Evolutionary conservation across 1,284 basidiomycete genomes (phyloP).

Genomic region (Phaffia rhodozyma): DNA sequence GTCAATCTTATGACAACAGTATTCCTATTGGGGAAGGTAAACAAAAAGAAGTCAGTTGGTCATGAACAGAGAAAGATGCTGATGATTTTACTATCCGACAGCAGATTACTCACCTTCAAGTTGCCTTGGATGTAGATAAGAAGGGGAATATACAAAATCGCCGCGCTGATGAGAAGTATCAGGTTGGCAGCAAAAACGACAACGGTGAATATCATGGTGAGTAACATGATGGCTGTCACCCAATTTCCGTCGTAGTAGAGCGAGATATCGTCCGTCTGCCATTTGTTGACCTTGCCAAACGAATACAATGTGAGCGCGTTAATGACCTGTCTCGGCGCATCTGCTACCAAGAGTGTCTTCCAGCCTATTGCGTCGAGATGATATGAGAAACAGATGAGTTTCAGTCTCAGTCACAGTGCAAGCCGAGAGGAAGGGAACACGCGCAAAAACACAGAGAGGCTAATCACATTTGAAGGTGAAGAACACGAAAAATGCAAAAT

Average conservation of each 20-base stretch:
- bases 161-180: conserved; percentile 68
- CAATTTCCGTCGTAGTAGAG: conserved; percentile 43
- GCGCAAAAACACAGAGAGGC: neutral
- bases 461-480: conserved; percentile 91
- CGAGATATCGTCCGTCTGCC: conserved; percentile 52
- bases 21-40: conserved; percentile 51
- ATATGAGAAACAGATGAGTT: neutral
- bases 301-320: conserved; percentile 88
- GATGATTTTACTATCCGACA: neutral
- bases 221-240: conserved; percentile 69
- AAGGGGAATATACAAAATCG: conserved; percentile 78
- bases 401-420: neutral
- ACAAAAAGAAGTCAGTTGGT: neutral
- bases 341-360: conserved; percentile 86
- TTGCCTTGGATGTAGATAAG: conserved; percentile 93
- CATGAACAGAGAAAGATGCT: conserved; percentile 7
- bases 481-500: conserved; percentile 98
- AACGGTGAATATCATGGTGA: conserved; percentile 83
- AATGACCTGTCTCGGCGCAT: conserved; percentile 95
- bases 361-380: conserved; percentile 50
- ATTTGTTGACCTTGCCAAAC: conserved; percentile 66
- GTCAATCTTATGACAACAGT: conserved; percentile 97
- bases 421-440: neutral
- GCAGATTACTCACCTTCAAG: conserved; percentile 51
- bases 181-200: conserved; percentile 74